phyloP scores from a whole-genome alignment of 2,329 filamentous ascomycete genomes.

The Beauveria australis region DNA sequence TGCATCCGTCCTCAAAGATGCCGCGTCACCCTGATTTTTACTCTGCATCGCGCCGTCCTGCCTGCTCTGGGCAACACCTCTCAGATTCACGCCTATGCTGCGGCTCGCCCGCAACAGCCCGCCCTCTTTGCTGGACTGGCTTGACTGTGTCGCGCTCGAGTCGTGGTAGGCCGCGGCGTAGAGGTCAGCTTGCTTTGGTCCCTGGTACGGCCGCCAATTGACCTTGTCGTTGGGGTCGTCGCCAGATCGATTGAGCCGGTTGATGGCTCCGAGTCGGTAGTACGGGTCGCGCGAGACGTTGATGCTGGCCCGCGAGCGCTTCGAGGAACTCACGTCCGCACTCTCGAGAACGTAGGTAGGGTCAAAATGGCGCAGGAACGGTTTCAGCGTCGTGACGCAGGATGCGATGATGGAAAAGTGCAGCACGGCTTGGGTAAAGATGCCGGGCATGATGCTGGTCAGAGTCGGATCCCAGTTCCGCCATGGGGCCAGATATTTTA shows the following conservation, averaged over 20 bases:
- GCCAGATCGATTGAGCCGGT: not conserved
- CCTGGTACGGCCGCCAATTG: constrained; percentile 7
- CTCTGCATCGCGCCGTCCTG: not conserved
- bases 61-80: not conserved
- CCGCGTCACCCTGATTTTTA: not conserved
- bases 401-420: constrained; percentile 10
- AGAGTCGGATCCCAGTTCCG: not conserved
- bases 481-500: not conserved
- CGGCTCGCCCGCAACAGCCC: not conserved
- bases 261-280: constrained; percentile 10
- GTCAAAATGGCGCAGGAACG: constrained; percentile 13
- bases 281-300: constrained; percentile 5
- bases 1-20: not conserved
- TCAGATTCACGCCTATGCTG: not conserved
- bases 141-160: not conserved
- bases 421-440: constrained; percentile 1
- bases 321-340: constrained; percentile 4
- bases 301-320: not conserved
- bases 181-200: not conserved
- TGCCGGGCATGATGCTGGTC: not conserved
- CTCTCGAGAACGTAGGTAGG: constrained; percentile 11
- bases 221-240: not conserved
- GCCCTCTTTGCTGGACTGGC: not conserved
- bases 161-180: not conserved
- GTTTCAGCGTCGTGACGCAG: constrained; percentile 9